These are phyloP conservation scores for Exophiala spinifera DNA, from an alignment of 2,329 filamentous ascomycete genomes.

Conservation along the genomic window DNA sequence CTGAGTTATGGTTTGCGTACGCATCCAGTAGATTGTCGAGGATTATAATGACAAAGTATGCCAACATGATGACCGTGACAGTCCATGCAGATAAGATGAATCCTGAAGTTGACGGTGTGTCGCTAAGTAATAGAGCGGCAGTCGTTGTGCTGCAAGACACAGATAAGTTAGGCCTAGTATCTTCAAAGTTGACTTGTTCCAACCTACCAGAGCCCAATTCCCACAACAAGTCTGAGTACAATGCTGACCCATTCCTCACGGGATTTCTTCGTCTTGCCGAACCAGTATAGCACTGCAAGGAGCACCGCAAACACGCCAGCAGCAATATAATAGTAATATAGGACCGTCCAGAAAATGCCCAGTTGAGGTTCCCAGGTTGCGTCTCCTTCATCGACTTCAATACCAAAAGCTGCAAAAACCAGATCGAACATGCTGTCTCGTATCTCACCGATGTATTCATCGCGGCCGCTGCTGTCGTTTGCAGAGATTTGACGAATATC, in stretches of 20 bases:
- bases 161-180: too few relatives aligned
- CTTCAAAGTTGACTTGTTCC: too few relatives aligned
- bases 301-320: conserved; percentile 9
- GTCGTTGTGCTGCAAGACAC: too few relatives aligned
- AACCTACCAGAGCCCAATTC: conserved; percentile 2
- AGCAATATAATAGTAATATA: conserved; percentile 12
- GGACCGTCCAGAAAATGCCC: conserved; percentile 2
- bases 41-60: conserved; percentile 4
- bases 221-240: not conserved
- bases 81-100: not conserved
- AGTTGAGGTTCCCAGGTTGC: not conserved
- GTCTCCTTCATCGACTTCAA: not conserved
- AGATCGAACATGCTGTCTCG: too few relatives aligned
- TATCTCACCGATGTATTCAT: too few relatives aligned
- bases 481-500: too few relatives aligned
- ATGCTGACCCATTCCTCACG: conserved; percentile 16
- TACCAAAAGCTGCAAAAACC: too few relatives aligned
- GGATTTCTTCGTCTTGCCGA: conserved; percentile 24
- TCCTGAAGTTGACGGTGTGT: not conserved
- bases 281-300: conserved; percentile 22
- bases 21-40: conserved; percentile 8
- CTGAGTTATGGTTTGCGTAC: not conserved
- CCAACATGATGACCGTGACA: conserved; percentile 2
- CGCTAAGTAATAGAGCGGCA: too few relatives aligned
- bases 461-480: too few relatives aligned